Base-by-base conservation (phyloP, 768 basidiomycete species). In the Macrolepiota dolichaula region DNA sequence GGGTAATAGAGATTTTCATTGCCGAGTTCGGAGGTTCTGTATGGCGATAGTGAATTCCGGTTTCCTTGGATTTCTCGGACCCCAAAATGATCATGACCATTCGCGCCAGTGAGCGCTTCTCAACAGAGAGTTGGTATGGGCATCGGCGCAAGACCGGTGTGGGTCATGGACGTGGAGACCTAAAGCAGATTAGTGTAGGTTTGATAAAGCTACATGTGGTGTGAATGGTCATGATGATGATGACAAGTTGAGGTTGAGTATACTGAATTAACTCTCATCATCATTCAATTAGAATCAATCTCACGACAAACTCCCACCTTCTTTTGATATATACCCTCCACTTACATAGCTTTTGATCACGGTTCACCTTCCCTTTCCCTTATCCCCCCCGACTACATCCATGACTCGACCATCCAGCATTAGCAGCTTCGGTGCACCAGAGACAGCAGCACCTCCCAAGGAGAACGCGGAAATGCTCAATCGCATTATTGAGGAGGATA, bases 401-500 rank as follows among this genome's bases (percentile, higher is more conserved):
- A 54, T 55, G 44, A 35, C 59, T n/a, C 40, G 59, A 38, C 59
- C 17, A 27, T 22, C 59, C 17, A 55, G 59, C 25, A 47, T 47
- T 22, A 61, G 44, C n/a, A 61, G 59, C 38, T 61, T 61, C 29
- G 19, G 4, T 49, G 53, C 59, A 1, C 59, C 59, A 24, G 2
- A 10, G 22, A 55, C 52, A 1, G 59, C 53, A 13, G 59, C 59
- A 25, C 59, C 59, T 49, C 59, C 59, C 11, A 51, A 42, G 27
- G 52, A 54, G 46, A 40, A 61, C 38, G 59, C 59, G n/a, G 59
- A 61, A 27, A 38, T 35, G 5, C 15, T 47, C 17, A 61, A 61
- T 38, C 59, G 59, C 24, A 54, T 55, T 3, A 66, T 66, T 35
- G 65, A 66, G 22, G 65, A 66, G 55, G 65, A 66, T 32, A 50